Base-by-base conservation (phyloP, 306 rosid species). In the Mucuna pruriens region DNA sequence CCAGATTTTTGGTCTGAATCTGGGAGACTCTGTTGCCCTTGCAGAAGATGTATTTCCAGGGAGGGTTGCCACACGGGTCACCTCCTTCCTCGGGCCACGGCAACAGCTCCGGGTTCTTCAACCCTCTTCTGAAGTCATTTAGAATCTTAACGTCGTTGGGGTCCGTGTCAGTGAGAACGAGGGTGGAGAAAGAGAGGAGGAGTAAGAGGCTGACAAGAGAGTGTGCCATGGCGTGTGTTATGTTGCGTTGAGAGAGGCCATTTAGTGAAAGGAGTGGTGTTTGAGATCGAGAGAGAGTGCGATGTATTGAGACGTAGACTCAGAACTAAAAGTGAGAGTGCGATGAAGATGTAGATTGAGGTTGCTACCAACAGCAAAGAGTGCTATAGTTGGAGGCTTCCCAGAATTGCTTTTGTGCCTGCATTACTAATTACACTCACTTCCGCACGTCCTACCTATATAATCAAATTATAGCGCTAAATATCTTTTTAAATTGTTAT, bases 61-160 rank as follows among this genome's bases (percentile, higher is more conserved):
- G 70, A 4, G 90, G 82, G 33, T 39, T 77, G 7, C 91, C 97
- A 39, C 97, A 94, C 0, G 98, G 98, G 91, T 94, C 96, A 26
- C 79, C 84, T 13, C 76, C 87, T 9, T 84, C 81, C 7, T 62
- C 85, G 6, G 98, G 94, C 98, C 98, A 94, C 17, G 88, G 86
- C 31, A 94, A 74, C 7, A 91, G 93, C 80, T 88, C 91, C 0
- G 97, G 83, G 54, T 91, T 90, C 71, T 86, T 82, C 76, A 93
- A 57, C 3, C 90, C 92, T 22, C 84, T 84, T 39, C 80, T 83
- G 79, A 93, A 86, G 69, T 75, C 80, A 76, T 71, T 84, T 25
- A 93, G 86, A 80, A 93, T 65, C 12, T 79, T 87, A 1, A 89
- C 71, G 72, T 93, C 98, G 68, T 71, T 80, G 0, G 93, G 90